phyloP scores from a whole-genome alignment of 2,329 filamentous ascomycete species.

The Didymellaceae sp. region DNA sequence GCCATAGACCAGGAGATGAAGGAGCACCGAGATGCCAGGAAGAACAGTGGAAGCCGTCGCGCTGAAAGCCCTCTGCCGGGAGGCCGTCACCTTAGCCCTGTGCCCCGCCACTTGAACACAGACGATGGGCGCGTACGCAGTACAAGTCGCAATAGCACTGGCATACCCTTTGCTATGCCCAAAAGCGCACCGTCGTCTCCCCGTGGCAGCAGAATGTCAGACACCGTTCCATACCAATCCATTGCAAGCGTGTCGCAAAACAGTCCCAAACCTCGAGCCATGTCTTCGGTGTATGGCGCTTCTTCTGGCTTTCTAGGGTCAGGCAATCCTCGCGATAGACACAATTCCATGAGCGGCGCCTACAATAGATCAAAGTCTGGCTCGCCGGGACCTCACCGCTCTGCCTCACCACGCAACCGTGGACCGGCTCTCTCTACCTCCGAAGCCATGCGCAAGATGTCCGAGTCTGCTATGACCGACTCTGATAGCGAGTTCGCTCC shows the following conservation, averaged over 20 bases:
- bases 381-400: slow-evolving; percentile 47
- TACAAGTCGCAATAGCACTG: slow-evolving; percentile 41
- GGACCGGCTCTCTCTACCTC: slow-evolving; percentile 11
- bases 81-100: slow-evolving; percentile 62
- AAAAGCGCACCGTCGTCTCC: slow-evolving; percentile 37
- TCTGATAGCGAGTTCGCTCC: slow-evolving; percentile 11
- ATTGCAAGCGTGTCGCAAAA: slow-evolving; percentile 54
- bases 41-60: slow-evolving; percentile 28
- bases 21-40: slow-evolving; percentile 65
- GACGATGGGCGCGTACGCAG: slow-evolving; percentile 45
- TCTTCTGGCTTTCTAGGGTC: slow-evolving; percentile 31
- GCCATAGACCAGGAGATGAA: slow-evolving; percentile 78
- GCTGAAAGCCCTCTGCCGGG: slow-evolving; percentile 34
- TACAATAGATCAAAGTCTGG: slow-evolving; percentile 48
- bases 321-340: slow-evolving; percentile 41
- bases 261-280: slow-evolving; percentile 50
- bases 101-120: slow-evolving; percentile 64
- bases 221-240: slow-evolving; percentile 51
- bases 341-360: slow-evolving; percentile 49
- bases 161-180: slow-evolving; percentile 36
- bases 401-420: slow-evolving; percentile 44
- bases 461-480: slow-evolving; percentile 18
- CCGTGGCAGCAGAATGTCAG: slow-evolving; percentile 40
- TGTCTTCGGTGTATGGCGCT: slow-evolving; percentile 52
- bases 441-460: slow-evolving; percentile 19